Percentiles rank a stretch among this genome's conserved stretches.
Evolutionary conservation across 1,284 basidiomycete genomes (phyloP).

Genomic region (Ceratobasidium sp.): DNA sequence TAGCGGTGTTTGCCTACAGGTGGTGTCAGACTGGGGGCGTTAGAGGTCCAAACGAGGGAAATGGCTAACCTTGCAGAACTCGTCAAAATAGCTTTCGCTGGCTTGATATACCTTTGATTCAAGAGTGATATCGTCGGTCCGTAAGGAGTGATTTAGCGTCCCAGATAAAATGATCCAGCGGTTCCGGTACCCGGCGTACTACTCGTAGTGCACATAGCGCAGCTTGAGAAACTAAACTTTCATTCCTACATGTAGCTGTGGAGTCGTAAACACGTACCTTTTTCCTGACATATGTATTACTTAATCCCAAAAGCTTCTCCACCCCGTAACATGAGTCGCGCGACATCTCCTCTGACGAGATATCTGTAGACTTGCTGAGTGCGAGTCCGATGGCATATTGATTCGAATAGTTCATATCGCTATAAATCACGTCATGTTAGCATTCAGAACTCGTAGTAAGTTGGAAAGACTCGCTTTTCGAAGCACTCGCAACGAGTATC

Average conservation of each 20-base stretch:
- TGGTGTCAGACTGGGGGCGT: no score
- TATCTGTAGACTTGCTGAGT: conserved; percentile 98
- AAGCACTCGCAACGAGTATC: conserved; percentile 96
- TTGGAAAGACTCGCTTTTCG: conserved; percentile 84
- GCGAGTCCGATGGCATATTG: conserved; percentile 99
- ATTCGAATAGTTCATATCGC: conserved; percentile 99
- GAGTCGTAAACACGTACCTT: conserved; percentile 75
- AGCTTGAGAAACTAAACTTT: conserved; percentile 71
- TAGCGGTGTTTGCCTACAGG: conserved; percentile 90
- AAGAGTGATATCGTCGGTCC: conserved; percentile 93
- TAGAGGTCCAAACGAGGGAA: no score
- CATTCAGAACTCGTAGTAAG: neutral
- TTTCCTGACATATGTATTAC: conserved; percentile 99
- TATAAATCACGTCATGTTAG: conserved; percentile 58
- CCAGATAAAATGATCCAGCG: conserved; percentile 91
- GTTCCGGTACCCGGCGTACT: conserved; percentile 96
- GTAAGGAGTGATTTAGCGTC: conserved; percentile 93
- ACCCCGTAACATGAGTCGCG: conserved; percentile 97
- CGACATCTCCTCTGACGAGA: conserved; percentile 99
- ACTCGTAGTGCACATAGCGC: conserved; percentile 97
- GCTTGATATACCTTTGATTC: conserved; percentile 94
- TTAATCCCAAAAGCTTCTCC: conserved; percentile 96
- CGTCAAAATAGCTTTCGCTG: conserved; percentile 80
- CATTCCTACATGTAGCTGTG: neutral
- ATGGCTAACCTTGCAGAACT: conserved; percentile 85